Conservation (phyloP, 2,329 filamentous ascomycete genomes). For the Juglanconis oblonga region DNA sequence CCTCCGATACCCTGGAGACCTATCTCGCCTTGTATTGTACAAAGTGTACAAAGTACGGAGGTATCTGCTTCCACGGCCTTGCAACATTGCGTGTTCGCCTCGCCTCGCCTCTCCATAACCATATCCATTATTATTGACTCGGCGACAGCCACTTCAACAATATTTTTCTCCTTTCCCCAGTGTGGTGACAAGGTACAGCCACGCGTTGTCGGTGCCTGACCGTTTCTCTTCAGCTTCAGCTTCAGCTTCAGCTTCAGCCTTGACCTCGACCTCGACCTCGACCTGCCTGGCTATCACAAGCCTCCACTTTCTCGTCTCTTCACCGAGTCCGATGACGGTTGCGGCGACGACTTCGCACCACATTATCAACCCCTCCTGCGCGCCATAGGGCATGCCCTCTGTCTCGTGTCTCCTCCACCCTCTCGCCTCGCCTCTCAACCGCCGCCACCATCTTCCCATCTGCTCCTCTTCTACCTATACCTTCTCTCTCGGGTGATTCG, state of each 20-base stretch:
- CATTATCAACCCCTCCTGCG: not conserved
- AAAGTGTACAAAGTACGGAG: not conserved
- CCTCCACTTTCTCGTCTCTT: not conserved
- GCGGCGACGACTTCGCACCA: not conserved
- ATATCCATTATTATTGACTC: not conserved
- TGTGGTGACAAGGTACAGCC: not conserved
- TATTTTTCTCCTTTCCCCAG: not conserved
- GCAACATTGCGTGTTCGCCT: not conserved
- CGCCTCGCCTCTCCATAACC: not conserved
- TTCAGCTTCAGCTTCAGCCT: not conserved
- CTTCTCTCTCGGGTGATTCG: constrained; percentile 8
- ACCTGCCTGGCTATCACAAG: not conserved
- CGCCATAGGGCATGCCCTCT: not conserved
- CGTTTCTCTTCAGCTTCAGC: not conserved
- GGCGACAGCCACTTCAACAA: not conserved
- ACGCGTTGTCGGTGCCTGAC: not conserved
- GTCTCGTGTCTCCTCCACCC: not conserved
- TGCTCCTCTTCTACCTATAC: not conserved
- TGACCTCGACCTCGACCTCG: not conserved
- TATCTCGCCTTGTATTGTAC: not conserved
- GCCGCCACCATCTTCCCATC: not conserved
- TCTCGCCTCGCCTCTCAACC: not conserved
- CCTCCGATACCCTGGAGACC: not conserved
- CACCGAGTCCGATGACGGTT: constrained; percentile 6
- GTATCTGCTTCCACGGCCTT: not conserved